Percentiles rank a stretch among this genome's conserved stretches.
These are phyloP conservation scores for Pichia paraexigua DNA, from an alignment of 805 yeast species.

Conservation along the genomic window DNA sequence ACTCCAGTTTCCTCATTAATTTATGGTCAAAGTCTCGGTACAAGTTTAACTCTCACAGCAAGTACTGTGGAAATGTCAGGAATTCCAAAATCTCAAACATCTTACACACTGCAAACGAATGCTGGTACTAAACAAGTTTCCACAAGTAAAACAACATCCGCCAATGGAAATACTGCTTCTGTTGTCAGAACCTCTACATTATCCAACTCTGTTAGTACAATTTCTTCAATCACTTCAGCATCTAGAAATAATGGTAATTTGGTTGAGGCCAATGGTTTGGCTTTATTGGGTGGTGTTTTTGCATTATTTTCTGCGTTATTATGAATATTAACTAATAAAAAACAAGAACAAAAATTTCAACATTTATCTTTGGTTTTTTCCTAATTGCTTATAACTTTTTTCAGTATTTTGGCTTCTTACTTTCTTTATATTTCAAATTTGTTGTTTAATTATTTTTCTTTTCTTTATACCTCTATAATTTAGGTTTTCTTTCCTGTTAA, in stretches of 20 bases:
- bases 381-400: too few relatives aligned
- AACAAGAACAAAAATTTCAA: too few relatives aligned
- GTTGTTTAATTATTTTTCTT: too few relatives aligned
- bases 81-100: constrained; percentile 1
- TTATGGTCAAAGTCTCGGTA: constrained; percentile 15
- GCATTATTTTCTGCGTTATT: neutral
- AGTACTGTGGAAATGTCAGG: constrained; percentile 4
- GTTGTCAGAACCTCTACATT: neutral
- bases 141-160: neutral
- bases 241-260: neutral
- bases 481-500: too few relatives aligned
- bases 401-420: too few relatives aligned
- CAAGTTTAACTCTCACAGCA: neutral
- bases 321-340: neutral
- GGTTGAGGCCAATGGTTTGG: neutral
- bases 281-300: neutral
- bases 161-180: neutral
- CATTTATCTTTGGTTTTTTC: too few relatives aligned
- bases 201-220: neutral
- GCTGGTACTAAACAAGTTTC: neutral
- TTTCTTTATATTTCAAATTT: too few relatives aligned
- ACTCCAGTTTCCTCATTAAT: constrained; percentile 39
- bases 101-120: neutral
- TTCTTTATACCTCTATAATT: too few relatives aligned
- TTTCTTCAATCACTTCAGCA: neutral